Conservation (phyloP, 1,139 yeast genomes). For the Zygoascus sp. region DNA sequence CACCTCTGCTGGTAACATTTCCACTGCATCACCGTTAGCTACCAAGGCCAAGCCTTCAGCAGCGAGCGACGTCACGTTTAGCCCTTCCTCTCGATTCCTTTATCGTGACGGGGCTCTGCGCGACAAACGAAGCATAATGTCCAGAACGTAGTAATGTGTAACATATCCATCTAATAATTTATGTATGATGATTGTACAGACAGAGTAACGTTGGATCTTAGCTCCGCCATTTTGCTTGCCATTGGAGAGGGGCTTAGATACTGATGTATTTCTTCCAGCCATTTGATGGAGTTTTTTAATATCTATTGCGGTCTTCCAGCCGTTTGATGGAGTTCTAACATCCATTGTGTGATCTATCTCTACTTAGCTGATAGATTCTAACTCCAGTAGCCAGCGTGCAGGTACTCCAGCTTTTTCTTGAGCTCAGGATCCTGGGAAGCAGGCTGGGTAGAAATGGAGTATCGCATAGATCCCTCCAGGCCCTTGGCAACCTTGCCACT, state of each 20-base stretch:
- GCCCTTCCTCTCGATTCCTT: slow-evolving; percentile 1
- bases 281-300: no score
- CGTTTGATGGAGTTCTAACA: no score
- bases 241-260: no score
- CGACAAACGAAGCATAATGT: slow-evolving; percentile 4
- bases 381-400: slow-evolving; percentile 90
- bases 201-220: no score
- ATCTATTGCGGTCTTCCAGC: no score
- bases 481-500: slow-evolving; percentile 63
- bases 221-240: no score
- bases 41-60: slow-evolving; percentile 1
- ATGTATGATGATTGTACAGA: no score
- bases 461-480: slow-evolving; percentile 72
- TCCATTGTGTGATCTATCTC: no score
- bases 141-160: background rate
- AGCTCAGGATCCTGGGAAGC: slow-evolving; percentile 68
- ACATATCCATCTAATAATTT: background rate
- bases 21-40: background rate
- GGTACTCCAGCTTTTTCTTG: slow-evolving; percentile 72
- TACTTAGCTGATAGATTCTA: background rate
- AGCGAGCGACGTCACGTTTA: background rate
- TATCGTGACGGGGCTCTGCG: slow-evolving; percentile 1
- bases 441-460: slow-evolving; percentile 75
- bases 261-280: no score
- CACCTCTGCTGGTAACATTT: background rate